These are phyloP conservation scores for Huntiella bhutanensis DNA, from an alignment of 2,329 filamentous ascomycete species.

Conservation along the genomic window DNA sequence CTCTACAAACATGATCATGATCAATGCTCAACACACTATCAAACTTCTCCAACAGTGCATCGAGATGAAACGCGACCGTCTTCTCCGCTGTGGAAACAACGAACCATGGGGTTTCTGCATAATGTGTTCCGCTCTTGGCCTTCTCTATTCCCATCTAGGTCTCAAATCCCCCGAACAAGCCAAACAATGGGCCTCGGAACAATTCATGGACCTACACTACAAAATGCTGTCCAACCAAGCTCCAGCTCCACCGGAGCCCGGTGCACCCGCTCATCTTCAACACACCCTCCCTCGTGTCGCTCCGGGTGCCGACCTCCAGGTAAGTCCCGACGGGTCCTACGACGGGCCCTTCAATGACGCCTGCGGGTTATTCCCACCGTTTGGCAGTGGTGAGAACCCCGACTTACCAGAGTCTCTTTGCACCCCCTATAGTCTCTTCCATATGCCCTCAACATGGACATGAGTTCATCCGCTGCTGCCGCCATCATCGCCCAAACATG, in stretches of 20 bases:
- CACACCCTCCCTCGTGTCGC: background rate
- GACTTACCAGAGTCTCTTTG: too few relatives aligned
- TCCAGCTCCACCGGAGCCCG: conserved; percentile 1
- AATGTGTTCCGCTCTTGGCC: conserved; percentile 40
- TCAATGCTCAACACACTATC: conserved; percentile 40
- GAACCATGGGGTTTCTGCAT: conserved; percentile 46
- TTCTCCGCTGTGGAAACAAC: conserved; percentile 42
- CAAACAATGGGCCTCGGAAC: conserved; percentile 38
- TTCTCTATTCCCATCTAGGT: conserved; percentile 39
- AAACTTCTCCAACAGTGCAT: conserved; percentile 43
- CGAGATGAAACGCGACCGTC: conserved; percentile 39
- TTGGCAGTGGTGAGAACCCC: too few relatives aligned
- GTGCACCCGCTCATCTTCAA: background rate
- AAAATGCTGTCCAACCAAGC: conserved; percentile 35
- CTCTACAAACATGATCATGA: conserved; percentile 43
- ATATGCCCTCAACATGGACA: conserved; percentile 9
- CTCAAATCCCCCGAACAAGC: conserved; percentile 36
- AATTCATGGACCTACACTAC: conserved; percentile 40
- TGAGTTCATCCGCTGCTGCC: conserved; percentile 2
- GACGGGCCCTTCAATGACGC: background rate
- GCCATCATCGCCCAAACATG: conserved; percentile 6
- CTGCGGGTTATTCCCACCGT: background rate
- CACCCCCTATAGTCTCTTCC: conserved; percentile 3
- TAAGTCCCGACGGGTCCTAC: background rate
- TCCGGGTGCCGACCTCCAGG: conserved; percentile 4